Base-by-base conservation (phyloP, 306 rosid species). In the Spatholobus suberectus region DNA sequence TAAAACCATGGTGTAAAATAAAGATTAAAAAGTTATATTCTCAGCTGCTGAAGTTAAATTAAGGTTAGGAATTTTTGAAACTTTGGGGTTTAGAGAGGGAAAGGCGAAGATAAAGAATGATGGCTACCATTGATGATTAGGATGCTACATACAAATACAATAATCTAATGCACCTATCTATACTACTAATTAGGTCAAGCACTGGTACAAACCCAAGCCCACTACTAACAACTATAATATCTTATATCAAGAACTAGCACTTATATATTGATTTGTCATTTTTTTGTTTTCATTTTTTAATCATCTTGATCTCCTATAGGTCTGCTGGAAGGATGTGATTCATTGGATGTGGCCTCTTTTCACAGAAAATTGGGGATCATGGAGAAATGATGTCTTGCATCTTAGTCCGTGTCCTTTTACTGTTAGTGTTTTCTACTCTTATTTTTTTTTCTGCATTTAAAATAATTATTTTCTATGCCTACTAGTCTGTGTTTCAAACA, bases 321-420 rank as follows among this genome's bases (percentile, higher is more conserved):
- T 94, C 59, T 84, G 93, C 78, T 92, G 98, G 98, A 85, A 89
- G 80, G 98, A 94, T 14, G 95, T 94, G 81, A 89, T 76, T 79
- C 98, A 94, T 73, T 94, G 98, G 98, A 88, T 94, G 97, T 94
- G 98, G 98, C 98, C 98, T 21, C 91, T 94, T 85, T 94, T 92
- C 87, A 88, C 90, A 21, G 97, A 90, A 68, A 55, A 85, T 75
- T 94, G 95, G 97, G 98, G 92, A 76, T 90, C 92, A 23, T 94
- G 98, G 98, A 90, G 98, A 87, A 71, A 65, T 74, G 90, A 85
- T 44, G 67, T 85, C 78, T 85, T 94, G 73, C 91, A 88, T 85
- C 82, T 92, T 80, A 89, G 98, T 77, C 73, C 90, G 72, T 90
- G 86, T 75, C 97, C 98, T 68, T 94, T 92, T 83, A 94, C 98